Conservation (phyloP, 1,284 basidiomycete genomes). For the Sphagnurus paluster region DNA sequence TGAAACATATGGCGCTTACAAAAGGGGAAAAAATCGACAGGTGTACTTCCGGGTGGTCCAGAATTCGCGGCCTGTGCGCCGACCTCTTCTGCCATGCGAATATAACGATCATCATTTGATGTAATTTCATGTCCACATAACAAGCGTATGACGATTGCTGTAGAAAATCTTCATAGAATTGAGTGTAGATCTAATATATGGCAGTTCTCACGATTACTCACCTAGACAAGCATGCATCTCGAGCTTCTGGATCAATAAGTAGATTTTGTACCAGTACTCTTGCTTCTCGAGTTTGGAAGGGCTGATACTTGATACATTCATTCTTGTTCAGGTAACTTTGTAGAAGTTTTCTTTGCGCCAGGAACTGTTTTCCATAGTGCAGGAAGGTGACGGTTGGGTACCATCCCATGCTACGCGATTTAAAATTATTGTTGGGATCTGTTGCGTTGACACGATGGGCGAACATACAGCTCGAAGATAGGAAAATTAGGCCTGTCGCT, state of each 20-base stretch:
- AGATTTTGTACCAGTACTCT: constrained; percentile 20
- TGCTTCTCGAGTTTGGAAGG: constrained; percentile 20
- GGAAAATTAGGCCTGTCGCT: constrained; percentile 23
- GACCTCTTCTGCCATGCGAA: constrained; percentile 16
- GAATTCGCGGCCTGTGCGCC: constrained; percentile 16
- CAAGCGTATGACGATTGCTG: constrained; percentile 22
- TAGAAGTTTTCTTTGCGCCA: constrained; percentile 21
- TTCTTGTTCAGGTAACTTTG: constrained; percentile 21
- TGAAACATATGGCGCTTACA: constrained; percentile 13
- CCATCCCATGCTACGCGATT: constrained; percentile 9
- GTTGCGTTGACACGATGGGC: neutral
- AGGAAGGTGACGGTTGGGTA: constrained; percentile 12
- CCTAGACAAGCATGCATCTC: neutral
- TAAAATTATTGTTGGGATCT: neutral
- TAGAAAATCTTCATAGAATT: constrained; percentile 19
- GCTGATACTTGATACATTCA: constrained; percentile 16
- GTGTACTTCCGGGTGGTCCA: constrained; percentile 24
- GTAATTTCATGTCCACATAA: constrained; percentile 24
- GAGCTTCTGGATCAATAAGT: neutral
- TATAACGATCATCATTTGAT: constrained; percentile 22
- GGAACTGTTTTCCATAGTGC: constrained; percentile 24
- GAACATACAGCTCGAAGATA: constrained; percentile 17
- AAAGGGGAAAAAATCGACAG: constrained; percentile 25
- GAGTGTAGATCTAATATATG: neutral
- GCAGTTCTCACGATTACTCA: neutral